A percentile compares a stretch with the other conserved stretches of the same genome.
These are phyloP conservation scores for Trichoderma sp. DNA, from an alignment of 2,329 filamentous ascomycete genomes.

Conservation along the genomic window DNA sequence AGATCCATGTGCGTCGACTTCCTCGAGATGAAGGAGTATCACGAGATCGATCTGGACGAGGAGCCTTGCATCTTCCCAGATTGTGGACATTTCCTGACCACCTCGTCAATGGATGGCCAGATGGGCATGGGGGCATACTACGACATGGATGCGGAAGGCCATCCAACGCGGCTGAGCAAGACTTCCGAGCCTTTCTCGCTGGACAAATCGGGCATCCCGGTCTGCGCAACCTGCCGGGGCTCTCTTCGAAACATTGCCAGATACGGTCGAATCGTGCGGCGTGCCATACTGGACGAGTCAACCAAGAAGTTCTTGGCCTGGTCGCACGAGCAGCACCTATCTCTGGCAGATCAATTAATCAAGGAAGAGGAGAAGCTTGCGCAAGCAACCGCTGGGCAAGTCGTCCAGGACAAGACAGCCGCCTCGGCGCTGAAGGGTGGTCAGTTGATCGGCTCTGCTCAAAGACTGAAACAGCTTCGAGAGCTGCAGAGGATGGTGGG, in stretches of 20 bases:
- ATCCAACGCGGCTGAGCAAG: slow-evolving; percentile 41
- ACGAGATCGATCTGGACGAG: slow-evolving; percentile 59
- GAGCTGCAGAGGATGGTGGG: slow-evolving; percentile 10
- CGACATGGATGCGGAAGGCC: slow-evolving; percentile 42
- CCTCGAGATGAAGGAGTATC: slow-evolving; percentile 56
- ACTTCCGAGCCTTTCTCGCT: slow-evolving; percentile 52
- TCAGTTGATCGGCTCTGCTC: neutral
- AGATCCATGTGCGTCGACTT: slow-evolving; percentile 58
- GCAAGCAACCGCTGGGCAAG: neutral
- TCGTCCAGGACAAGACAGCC: neutral
- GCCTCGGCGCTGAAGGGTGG: neutral
- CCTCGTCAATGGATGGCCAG: slow-evolving; percentile 61
- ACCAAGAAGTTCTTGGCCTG: slow-evolving; percentile 66
- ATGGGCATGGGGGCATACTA: slow-evolving; percentile 59
- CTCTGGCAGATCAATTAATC: slow-evolving; percentile 26
- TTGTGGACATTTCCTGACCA: slow-evolving; percentile 66
- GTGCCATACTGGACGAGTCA: slow-evolving; percentile 62
- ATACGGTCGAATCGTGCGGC: slow-evolving; percentile 64
- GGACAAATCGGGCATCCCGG: slow-evolving; percentile 48
- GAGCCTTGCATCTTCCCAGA: slow-evolving; percentile 63
- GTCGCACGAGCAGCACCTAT: slow-evolving; percentile 42
- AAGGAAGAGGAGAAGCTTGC: slow-evolving; percentile 27
- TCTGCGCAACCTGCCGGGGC: slow-evolving; percentile 63
- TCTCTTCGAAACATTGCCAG: slow-evolving; percentile 59
- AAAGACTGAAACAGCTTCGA: slow-evolving; percentile 22